Evolutionary conservation across 805 yeast species (phyloP).

Genomic region (Metschnikowia drakensbergensis): DNA sequence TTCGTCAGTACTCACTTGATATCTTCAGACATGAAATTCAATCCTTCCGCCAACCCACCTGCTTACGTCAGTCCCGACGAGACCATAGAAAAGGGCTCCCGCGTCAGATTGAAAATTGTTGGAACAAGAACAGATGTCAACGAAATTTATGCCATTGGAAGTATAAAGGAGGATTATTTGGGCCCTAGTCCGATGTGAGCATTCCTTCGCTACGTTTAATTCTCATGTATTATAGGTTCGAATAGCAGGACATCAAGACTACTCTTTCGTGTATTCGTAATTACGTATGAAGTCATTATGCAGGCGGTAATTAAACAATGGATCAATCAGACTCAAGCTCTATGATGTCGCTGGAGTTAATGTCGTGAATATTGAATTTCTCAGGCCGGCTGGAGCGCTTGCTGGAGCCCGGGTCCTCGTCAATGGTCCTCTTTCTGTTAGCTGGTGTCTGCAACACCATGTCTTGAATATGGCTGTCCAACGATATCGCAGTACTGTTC

Average conservation of each 20-base stretch:
- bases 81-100: constrained; percentile 88
- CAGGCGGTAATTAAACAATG: neutral
- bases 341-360: constrained; percentile 13
- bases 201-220: neutral
- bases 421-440: constrained; percentile 11
- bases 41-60: constrained; percentile 97
- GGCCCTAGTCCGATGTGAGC: constrained; percentile 62
- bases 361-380: constrained; percentile 10
- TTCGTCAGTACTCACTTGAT: constrained; percentile 93
- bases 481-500: constrained; percentile 1
- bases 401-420: constrained; percentile 7
- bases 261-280: neutral
- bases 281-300: neutral
- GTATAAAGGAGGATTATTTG: constrained; percentile 94
- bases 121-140: constrained; percentile 98
- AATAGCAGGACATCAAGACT: neutral
- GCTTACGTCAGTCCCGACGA: constrained; percentile 95
- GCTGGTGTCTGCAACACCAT: constrained; percentile 12
- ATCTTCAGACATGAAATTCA: constrained; percentile 89
- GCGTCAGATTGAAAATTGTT: constrained; percentile 90
- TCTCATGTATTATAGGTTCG: constrained; percentile 13
- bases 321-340: constrained; percentile 12
- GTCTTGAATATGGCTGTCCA: constrained; percentile 9
- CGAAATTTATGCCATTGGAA: constrained; percentile 95
- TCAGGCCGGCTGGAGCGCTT: constrained; percentile 10